These are phyloP conservation scores for Cylindrotheca closterium DNA, from an alignment of 108 stramenopile genomes.

Conservation along the genomic window DNA sequence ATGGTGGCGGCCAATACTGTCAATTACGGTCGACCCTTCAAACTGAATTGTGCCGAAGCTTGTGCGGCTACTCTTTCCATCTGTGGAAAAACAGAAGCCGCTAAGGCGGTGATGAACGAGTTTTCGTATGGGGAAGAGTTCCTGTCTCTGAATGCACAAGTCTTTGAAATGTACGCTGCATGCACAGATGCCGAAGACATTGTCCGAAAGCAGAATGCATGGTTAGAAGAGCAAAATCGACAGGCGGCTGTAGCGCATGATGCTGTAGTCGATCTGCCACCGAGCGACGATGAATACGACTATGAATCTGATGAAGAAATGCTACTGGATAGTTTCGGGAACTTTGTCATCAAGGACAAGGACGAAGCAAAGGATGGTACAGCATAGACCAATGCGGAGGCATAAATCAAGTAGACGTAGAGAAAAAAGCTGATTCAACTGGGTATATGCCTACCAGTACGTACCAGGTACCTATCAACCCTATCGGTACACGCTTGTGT, in stretches of 20 bases:
- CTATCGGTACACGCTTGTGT: too few relatives aligned
- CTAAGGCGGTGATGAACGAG: constrained; percentile 81
- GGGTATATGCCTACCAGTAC: too few relatives aligned
- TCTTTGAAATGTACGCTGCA: constrained; percentile 82
- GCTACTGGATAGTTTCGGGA: constrained; percentile 69
- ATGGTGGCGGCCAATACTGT: constrained; percentile 98
- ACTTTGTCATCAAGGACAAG: constrained; percentile 35
- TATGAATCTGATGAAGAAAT: constrained; percentile 39
- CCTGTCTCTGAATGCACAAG: constrained; percentile 78
- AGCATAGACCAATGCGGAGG: background rate
- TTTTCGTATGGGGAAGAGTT: constrained; percentile 98
- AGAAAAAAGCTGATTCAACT: too few relatives aligned
- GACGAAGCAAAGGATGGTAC: background rate
- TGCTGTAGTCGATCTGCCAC: constrained; percentile 41
- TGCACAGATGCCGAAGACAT: constrained; percentile 79
- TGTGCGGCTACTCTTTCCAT: constrained; percentile 91
- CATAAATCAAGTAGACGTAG: background rate
- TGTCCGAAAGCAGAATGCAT: constrained; percentile 82
- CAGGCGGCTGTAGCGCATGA: constrained; percentile 25
- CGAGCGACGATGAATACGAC: constrained; percentile 47
- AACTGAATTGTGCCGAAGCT: constrained; percentile 89
- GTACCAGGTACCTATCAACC: too few relatives aligned
- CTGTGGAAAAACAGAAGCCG: constrained; percentile 85
- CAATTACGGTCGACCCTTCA: constrained; percentile 96
- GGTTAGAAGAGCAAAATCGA: constrained; percentile 63